Evolutionary conservation across 495 filamentous ascomycete species (phyloP), one percentile per base, ranked within the genome.

Genomic region (Daldinia concentrica): DNA sequence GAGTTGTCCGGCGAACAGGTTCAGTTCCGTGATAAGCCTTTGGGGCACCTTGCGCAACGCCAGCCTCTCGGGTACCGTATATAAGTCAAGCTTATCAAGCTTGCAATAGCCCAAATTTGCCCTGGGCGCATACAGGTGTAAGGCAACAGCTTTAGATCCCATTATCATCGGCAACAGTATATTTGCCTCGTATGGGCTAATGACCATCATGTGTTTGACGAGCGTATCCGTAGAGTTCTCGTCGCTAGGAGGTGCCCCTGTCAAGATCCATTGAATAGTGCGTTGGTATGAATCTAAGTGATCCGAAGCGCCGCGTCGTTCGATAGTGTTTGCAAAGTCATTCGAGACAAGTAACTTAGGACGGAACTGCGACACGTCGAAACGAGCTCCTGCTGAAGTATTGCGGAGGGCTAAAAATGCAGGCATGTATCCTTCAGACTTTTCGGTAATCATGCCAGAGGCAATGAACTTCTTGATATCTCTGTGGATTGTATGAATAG

Each of bases 1-100:
- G 0, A 92, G 81, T 63, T 90, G 87, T 9, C 90, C 90, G 0
- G 90, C 82, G 70, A 92, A 93, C 6, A 93, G 80, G 67, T 90
- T 90, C 12, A 92, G 81, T 56, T 89, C 81, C 3, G 79, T 74
- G 1, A 79, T 48, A 22, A 85, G 64, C 0, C 68, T 45, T 17
- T 17, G 75, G 58, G 76, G 71, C 22, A 69, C 41, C 39, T 58
- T 57, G n/a, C 75, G 59, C 17, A 15, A 37, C 48, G 11, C 17
- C 52, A 72, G 12, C 51, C 36, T 22, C n/a, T 45, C 3, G 29
- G 81, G 81, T 51, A 82, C 58, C 12, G 78, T 75, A 63, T 77
- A 87, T 19, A 85, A 75, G 2, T 69, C 69, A 0, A 90, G 75
- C 14, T 81, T 77, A 43, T 90, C 86, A n/a, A 90, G 75, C 8